These are phyloP conservation scores for Calcarisporium arbuscula DNA, from an alignment of 2,329 filamentous ascomycete genomes.

Conservation along the genomic window DNA sequence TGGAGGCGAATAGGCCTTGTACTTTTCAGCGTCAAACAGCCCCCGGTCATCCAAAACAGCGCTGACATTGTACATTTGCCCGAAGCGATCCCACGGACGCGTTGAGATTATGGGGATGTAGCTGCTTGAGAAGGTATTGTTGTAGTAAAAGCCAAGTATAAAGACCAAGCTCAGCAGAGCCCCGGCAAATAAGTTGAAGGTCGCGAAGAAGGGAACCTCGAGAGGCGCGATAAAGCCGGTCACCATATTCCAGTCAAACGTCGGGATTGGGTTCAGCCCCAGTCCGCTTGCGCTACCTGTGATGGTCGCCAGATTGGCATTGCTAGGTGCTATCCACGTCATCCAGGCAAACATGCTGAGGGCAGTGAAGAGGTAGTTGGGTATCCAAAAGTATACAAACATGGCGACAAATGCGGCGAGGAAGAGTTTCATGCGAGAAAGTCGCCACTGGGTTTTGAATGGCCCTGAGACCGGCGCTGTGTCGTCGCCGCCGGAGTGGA, in stretches of 20 bases:
- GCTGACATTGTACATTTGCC: conserved; percentile 30
- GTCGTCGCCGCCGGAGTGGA: conserved; percentile 42
- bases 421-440: conserved; percentile 43
- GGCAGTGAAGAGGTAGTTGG: conserved; percentile 42
- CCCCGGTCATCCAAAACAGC: conserved; percentile 24
- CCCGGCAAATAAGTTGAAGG: conserved; percentile 27
- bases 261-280: conserved; percentile 33
- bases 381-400: conserved; percentile 50
- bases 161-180: conserved; percentile 20
- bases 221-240: conserved; percentile 27
- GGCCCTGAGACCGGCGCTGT: conserved; percentile 21
- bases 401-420: conserved; percentile 34
- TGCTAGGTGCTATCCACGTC: conserved; percentile 44
- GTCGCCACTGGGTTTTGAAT: conserved; percentile 28
- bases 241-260: conserved; percentile 37
- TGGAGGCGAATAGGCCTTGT: conserved; percentile 33
- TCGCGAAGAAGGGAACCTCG: conserved; percentile 30
- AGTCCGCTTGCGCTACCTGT: conserved; percentile 31
- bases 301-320: conserved; percentile 28
- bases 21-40: conserved; percentile 30
- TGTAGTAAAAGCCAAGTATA: conserved; percentile 24
- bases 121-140: conserved; percentile 26
- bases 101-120: conserved; percentile 37
- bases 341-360: conserved; percentile 46
- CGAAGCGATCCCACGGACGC: conserved; percentile 31